Base-by-base conservation (phyloP, 805 yeast genomes). In the Metschnikowia lachancei region DNA sequence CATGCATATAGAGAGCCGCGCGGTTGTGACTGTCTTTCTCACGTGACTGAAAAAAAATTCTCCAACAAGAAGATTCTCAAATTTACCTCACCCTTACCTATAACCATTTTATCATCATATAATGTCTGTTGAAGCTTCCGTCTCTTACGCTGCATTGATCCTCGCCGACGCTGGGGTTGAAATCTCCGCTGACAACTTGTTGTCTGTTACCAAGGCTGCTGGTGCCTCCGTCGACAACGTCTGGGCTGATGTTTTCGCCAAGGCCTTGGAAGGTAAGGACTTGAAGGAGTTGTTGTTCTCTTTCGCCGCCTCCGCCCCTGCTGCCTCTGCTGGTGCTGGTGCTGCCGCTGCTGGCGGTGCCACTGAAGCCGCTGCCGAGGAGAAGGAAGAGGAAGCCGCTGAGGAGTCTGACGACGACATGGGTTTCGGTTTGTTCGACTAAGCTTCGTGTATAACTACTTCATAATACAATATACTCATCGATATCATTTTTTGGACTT, bases 71-170 rank as follows among this genome's bases (percentile, higher is more conserved):
- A 32, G 36, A 35, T 20, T 31, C 39, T 36, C 34, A 18, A 17
- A 13, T 40, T 16, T 39, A 44, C 36, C 6, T 24, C 19, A 6
- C 19, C 17, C 17, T 13, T 20, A 13, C 3, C 28, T 14, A 28
- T 24, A 12, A 14, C 14, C 26, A 13, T 20, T 20, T 38, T 26
- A 39, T 38, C 39, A 42, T 43, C 35, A 38, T 46, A 72, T 62
- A 72, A 88, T 88, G 96, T 86, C 95, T 74, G 67, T 80, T 66
- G 96, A 90, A 82, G 82, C 95, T 68, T 83, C 92, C 70, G 88
- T 89, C 70, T 87, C 97, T 64, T 90, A 89, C 87, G 98, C 99
- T 74, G 96, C 98, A 70, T 84, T 92, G 76, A 90, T 92, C 79
- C 82, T 92, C 76, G 96, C 97, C 61, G 99, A 92, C 72, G 88